These are phyloP conservation scores for Trichoderma oligosporum DNA, from an alignment of 2,329 filamentous ascomycete genomes.

Conservation along the genomic window DNA sequence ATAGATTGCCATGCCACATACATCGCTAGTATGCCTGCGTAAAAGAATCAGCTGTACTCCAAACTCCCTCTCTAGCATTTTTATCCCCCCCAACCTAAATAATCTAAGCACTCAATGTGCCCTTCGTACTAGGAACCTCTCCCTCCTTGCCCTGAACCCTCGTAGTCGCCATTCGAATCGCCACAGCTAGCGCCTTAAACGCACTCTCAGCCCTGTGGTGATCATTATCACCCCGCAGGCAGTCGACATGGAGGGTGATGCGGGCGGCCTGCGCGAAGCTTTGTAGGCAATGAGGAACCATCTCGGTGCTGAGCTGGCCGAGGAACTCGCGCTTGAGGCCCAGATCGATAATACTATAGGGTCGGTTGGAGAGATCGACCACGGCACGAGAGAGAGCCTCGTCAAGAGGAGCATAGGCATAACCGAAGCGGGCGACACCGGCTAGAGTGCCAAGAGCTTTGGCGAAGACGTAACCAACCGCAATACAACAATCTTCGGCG, in stretches of 20 bases:
- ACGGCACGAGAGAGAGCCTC: constrained; percentile 92
- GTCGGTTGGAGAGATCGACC: constrained; percentile 89
- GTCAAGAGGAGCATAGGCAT: constrained; percentile 88
- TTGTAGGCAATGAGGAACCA: constrained; percentile 94
- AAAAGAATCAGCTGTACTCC: constrained; percentile 8
- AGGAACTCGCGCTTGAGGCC: constrained; percentile 89
- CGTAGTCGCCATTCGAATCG: constrained; percentile 71
- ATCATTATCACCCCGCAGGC: constrained; percentile 85
- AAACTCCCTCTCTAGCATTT: constrained; percentile 7
- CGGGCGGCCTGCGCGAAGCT: constrained; percentile 89
- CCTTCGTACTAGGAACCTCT: constrained; percentile 95
- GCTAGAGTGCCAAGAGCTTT: constrained; percentile 70
- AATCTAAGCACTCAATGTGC: constrained; percentile 67
- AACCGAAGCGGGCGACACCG: constrained; percentile 86
- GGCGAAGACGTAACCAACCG: constrained; percentile 82
- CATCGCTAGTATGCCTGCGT: background rate
- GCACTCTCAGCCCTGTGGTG: constrained; percentile 95
- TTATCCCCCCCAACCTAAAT: too few species aligned
- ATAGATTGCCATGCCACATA: background rate
- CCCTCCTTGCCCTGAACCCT: constrained; percentile 77
- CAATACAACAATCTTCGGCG: constrained; percentile 90
- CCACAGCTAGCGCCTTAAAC: constrained; percentile 93
- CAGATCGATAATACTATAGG: constrained; percentile 77
- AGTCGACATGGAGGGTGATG: constrained; percentile 93
- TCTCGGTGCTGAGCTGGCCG: constrained; percentile 88